Evolutionary conservation across 2,329 filamentous ascomycete species (phyloP).

Genomic region (Penicillium sp.): DNA sequence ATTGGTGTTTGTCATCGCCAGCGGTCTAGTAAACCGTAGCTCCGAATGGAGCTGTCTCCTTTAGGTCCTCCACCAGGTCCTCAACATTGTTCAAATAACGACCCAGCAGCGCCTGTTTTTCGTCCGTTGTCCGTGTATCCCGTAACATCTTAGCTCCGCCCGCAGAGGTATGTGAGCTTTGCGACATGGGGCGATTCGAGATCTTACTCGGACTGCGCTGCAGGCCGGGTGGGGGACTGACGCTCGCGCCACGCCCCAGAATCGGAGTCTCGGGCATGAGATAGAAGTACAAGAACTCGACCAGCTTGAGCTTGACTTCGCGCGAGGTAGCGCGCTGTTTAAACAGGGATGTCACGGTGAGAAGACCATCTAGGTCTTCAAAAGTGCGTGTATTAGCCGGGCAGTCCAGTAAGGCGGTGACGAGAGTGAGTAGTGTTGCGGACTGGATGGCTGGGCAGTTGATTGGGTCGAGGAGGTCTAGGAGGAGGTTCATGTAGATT

Average conservation of each 20-base stretch:
- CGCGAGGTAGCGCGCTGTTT: conserved; percentile 81
- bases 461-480: conserved; percentile 88
- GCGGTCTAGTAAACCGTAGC: conserved; percentile 42
- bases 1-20: conserved; percentile 19
- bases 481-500: conserved; percentile 92
- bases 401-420: conserved; percentile 81
- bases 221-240: conserved; percentile 49
- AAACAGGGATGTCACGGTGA: conserved; percentile 90
- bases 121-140: conserved; percentile 67
- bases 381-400: conserved; percentile 90
- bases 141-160: conserved; percentile 27
- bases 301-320: conserved; percentile 91
- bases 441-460: conserved; percentile 93
- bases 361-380: conserved; percentile 84
- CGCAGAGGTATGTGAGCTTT: conserved; percentile 32
- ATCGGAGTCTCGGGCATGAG: conserved; percentile 82
- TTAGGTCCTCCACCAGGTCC: conserved; percentile 79
- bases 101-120: conserved; percentile 78
- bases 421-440: conserved; percentile 83
- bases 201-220: conserved; percentile 71
- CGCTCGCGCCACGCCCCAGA: conserved; percentile 36
- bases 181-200: conserved; percentile 57
- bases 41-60: conserved; percentile 74
- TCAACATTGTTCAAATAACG: conserved; percentile 79
- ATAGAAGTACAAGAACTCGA: conserved; percentile 98